Evolutionary conservation across 805 yeast genomes (phyloP), one percentile per base, ranked within the genome.

Genomic region (Ogataea thermomethanolica): DNA sequence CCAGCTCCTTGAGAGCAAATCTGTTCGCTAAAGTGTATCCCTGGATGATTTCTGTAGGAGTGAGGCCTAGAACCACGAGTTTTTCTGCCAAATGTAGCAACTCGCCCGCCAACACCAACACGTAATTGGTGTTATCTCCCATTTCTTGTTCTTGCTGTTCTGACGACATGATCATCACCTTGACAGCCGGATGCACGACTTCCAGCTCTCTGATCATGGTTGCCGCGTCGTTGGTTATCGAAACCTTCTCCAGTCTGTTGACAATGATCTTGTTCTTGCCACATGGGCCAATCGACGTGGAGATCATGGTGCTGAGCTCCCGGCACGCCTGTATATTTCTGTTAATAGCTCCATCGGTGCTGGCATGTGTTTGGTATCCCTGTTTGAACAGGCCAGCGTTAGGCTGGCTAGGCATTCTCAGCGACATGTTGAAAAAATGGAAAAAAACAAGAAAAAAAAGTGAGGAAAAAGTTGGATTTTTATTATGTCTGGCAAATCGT

Each of bases 261-360:
- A 93, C 96, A 54, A 93, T 84, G 62, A 93, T 88, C 74, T 93
- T 93, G 66, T 90, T 93, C 58, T 96, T 78, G 38, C 99, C 99
- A 66, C 95, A 85, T 45, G 99, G 99, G 6, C 99, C 99, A 71
- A 93, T 84, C 9, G 96, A 88, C 2, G 97, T 89, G 44, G 90
- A 75, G 47, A 95, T 88, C 79, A 91, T 89, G 39, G 81, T 77
- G 47, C 95, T 79, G 65, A 93, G 84, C 64, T 93, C 98, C 55
- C 95, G 79, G 46, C 93, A 88, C 2, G 99, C 99, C 55, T 84
- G 85, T 55, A 93, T 89, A 61, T 95, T 93, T 58, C 96, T 79
- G 55, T 78, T 76, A 43, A 91, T 85, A 35, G 96, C 98, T 38
- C 99, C 99, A 67, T 93, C 99, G 23, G 88, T 89, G 61, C 83